Evolutionary conservation across 345 rosid genomes (phyloP), one percentile per base, ranked within the genome.

Genomic region (Eucalyptus rudis): DNA sequence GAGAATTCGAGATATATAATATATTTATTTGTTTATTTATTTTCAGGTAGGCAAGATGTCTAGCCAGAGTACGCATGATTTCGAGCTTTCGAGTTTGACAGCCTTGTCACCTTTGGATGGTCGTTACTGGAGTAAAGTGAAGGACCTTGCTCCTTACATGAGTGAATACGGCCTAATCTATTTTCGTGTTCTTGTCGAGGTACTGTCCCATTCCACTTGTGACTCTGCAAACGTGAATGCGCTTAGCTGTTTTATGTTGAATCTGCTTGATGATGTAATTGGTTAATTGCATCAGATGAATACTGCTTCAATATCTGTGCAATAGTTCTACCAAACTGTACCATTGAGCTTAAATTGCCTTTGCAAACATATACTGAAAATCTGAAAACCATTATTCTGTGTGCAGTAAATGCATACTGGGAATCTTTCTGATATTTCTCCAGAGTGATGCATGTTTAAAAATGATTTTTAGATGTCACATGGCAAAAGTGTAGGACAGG

Each of bases 41-140:
- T 85, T 88, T 50, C 90, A 93, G 96, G 95, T 59, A 88, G 44
- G 88, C 59, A 88, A 93, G 90, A 95, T 94, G 94, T 88, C 92
- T 62, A 88, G 87, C n/a, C 90, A 50, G 31, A 89, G 90, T 52
- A 88, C 91, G 5, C 64, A 90, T 16, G 94, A 91, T 88, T 94
- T 94, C 31, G 97, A 95, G 92, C 93, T 97, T 58, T 96, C 99
- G 17, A 92, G 89, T 89, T 95, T 96, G 86, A 97, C 99, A 22
- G 98, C 99, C 2, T 90, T 98, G 86, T 97, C 99, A 3, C 99
- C 99, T 66, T 89, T 98, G 93, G 99, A 97, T 88, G 99, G 99
- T 51, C 98, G 99, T 86, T 98, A 98, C 79, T 95, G 99, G 99
- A 92, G 94, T 3, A 92, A 93, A 92, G 99, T 96, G 80, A 95